Evolutionary conservation across 2,329 filamentous ascomycete genomes (phyloP).

Genomic region (Oidium heveae): DNA sequence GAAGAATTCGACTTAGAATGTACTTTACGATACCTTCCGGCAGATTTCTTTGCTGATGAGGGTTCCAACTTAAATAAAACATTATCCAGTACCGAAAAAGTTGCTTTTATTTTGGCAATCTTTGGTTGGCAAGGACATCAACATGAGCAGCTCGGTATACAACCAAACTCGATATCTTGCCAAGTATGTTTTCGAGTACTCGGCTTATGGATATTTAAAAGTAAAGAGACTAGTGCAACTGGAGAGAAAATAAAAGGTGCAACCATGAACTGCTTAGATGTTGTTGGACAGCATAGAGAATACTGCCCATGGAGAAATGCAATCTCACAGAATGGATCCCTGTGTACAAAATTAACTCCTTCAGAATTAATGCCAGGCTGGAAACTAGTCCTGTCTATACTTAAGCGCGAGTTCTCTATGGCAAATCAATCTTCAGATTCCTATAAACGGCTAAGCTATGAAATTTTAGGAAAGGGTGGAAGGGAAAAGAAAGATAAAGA

Average conservation of each 20-base stretch:
- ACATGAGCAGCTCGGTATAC: constrained; percentile 10
- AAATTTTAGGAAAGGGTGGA: no score
- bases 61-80: not conserved
- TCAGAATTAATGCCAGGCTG: constrained; percentile 21
- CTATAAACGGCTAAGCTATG: no score
- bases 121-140: constrained; percentile 44
- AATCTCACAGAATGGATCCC: constrained; percentile 27
- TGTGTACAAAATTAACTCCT: constrained; percentile 12
- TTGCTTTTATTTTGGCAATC: constrained; percentile 42
- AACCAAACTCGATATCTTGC: constrained; percentile 30
- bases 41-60: constrained; percentile 23
- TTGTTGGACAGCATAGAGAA: constrained; percentile 48
- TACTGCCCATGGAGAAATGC: constrained; percentile 63
- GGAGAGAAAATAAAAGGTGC: constrained; percentile 25
- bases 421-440: no score
- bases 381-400: constrained; percentile 26
- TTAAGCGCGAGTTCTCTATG: constrained; percentile 27
- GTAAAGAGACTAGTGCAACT: constrained; percentile 35
- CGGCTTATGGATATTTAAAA: constrained; percentile 83
- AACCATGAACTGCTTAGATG: constrained; percentile 41
- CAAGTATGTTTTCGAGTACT: constrained; percentile 68
- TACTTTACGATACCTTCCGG: constrained; percentile 24
- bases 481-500: constrained; percentile 33
- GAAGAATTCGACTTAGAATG: constrained; percentile 24
- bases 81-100: constrained; percentile 22